Base-by-base conservation (phyloP, 1,139 yeast genomes). In the Pichia cactophila region DNA sequence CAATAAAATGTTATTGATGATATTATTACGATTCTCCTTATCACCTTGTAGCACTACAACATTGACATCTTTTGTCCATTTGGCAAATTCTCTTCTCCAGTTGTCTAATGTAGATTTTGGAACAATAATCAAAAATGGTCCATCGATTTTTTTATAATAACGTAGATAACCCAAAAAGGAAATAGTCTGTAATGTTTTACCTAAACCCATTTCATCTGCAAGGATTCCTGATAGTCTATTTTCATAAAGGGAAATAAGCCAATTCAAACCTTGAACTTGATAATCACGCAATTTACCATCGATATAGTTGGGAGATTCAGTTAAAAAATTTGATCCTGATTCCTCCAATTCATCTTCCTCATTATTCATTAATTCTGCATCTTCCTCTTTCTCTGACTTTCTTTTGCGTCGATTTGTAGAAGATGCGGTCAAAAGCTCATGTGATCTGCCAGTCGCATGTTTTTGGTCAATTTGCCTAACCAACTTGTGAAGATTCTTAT, bases 171-270 rank as follows among this genome's bases (percentile, higher is more conserved):
- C 97, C 49, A 92, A 70, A 60, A 92, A 90, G 2, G 97, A 81
- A 53, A 92, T 88, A 0, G 97, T 88, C 66, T 92, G 98, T 51
- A 92, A 72, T 2, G 98, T 92, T 65, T 92, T 92, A 53, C 98
- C 98, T 48, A 92, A 75, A 2, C 98, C 98, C 98, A 92, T 92
- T 68, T 92, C 98, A 68, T 92, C 98, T 14, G 98, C 98, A 50
- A 92, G 74, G 47, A 92, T 90, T 47, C 97, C 97, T 1, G 95
- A 83, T 49, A 90, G 75, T 58, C 84, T 81, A 67, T 90, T 88
- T 59, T 88, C 95, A 62, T 86, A 85, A 49, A 90, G 69, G 1
- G 90, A 80, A 11, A 88, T 80, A 58, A 90, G 72, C 97, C 97
- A 90, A 69, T 90, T 90, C 54, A 90, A 76, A 50, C 97, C 97